Percentiles rank a stretch among this genome's conserved stretches.
Conservation (phyloP, 306 rosid species). For the Malus orientalis region DNA sequence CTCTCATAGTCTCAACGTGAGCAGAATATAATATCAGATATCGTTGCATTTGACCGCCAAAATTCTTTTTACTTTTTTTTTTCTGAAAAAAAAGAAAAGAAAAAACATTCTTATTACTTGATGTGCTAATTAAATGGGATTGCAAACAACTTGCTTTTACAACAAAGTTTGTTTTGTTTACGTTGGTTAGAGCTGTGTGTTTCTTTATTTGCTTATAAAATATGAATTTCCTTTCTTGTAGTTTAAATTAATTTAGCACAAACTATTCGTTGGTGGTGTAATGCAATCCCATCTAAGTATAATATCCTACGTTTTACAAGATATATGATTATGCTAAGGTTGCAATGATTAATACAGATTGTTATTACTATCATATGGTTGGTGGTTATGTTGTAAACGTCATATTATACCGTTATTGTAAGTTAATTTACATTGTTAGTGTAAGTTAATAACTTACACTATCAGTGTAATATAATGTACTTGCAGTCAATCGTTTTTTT, state of each 20-base stretch:
- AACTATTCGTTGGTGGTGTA: not conserved
- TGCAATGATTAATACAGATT: not conserved
- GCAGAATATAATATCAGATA: not conserved
- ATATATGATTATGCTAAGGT: not conserved
- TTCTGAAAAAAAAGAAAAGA: too few species aligned
- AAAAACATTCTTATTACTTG: not conserved
- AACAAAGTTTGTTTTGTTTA: not conserved
- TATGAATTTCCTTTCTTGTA: too few species aligned
- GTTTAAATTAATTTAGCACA: too few species aligned
- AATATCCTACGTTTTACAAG: not conserved
- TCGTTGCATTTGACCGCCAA: not conserved
- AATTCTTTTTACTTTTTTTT: too few species aligned
- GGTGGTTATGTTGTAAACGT: not conserved
- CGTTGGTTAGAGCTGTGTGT: not conserved
- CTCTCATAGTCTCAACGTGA: not conserved
- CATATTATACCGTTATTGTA: too few species aligned
- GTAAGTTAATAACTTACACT: too few species aligned
- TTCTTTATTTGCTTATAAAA: too few species aligned
- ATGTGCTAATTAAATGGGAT: not conserved
- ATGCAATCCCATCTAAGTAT: not conserved
- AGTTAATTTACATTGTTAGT: too few species aligned
- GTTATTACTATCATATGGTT: too few species aligned
- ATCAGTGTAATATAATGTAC: too few species aligned
- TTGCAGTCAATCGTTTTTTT: too few species aligned
- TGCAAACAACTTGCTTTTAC: not conserved